A percentile compares a stretch with the other conserved stretches of the same genome.
These are phyloP conservation scores for Pseudofabraea citricarpa DNA, from an alignment of 2,329 filamentous ascomycete genomes.

Conservation along the genomic window DNA sequence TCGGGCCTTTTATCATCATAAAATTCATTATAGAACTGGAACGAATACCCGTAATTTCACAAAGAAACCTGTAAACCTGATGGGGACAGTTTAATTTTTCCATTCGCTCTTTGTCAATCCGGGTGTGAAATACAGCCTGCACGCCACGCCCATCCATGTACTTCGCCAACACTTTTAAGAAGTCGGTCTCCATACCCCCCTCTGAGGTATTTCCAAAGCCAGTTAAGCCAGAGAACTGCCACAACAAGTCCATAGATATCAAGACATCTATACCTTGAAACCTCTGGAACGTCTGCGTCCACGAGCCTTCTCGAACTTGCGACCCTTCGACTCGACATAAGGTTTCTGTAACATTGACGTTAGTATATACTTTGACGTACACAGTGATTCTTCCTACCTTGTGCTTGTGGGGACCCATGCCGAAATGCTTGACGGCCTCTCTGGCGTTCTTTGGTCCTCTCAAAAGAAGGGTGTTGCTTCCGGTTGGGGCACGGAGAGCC, in stretches of 20 bases:
- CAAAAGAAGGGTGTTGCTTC: slow-evolving; percentile 94
- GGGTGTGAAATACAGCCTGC: slow-evolving; percentile 1
- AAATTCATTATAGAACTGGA: no score
- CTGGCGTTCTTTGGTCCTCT: slow-evolving; percentile 97
- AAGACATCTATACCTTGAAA: slow-evolving; percentile 91
- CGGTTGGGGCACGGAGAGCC: slow-evolving; percentile 89
- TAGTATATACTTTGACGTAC: slow-evolving; percentile 22
- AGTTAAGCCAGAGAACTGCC: no score
- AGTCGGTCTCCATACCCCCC: slow-evolving; percentile 31
- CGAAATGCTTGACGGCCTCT: slow-evolving; percentile 99
- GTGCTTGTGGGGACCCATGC: slow-evolving; percentile 95
- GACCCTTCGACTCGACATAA: slow-evolving; percentile 95
- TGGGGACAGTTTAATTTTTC: not conserved
- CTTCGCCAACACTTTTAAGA: slow-evolving; percentile 5
- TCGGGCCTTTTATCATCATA: no score
- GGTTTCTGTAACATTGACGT: slow-evolving; percentile 65
- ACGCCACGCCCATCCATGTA: slow-evolving; percentile 15
- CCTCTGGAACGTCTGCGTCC: slow-evolving; percentile 96
- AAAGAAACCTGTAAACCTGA: no score
- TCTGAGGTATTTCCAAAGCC: slow-evolving; percentile 12
- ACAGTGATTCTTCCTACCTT: slow-evolving; percentile 60
- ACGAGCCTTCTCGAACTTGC: slow-evolving; percentile 99
- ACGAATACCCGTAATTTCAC: no score
- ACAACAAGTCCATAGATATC: no score
- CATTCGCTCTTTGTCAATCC: not conserved